These are phyloP conservation scores for Cruciata laevipes DNA, from an alignment of 257 asterid genomes.

Conservation along the genomic window DNA sequence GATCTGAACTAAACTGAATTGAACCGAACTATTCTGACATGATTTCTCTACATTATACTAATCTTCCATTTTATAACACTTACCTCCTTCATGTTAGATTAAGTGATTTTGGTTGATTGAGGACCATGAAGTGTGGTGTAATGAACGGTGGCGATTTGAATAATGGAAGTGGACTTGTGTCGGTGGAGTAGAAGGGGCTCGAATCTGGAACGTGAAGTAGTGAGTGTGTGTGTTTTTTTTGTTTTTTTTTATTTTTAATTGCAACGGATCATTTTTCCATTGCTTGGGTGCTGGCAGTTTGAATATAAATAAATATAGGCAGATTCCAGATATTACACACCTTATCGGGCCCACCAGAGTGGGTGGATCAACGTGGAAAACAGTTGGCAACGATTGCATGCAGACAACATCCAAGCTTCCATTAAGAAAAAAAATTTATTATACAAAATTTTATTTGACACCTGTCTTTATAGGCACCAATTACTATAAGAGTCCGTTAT, in stretches of 20 bases:
- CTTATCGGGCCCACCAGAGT: background rate
- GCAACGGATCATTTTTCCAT: background rate
- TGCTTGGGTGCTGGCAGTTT: slow-evolving; percentile 1
- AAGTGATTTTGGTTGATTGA: too few relatives aligned
- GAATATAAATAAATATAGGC: background rate
- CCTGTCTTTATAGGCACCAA: too few relatives aligned
- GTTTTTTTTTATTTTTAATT: background rate
- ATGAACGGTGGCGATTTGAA: background rate
- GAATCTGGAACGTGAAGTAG: background rate
- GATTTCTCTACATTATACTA: too few relatives aligned
- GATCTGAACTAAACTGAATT: too few relatives aligned
- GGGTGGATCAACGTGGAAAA: slow-evolving; percentile 5
- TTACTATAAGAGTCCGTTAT: too few relatives aligned
- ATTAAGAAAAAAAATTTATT: too few relatives aligned
- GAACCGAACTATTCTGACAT: too few relatives aligned
- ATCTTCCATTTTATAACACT: too few relatives aligned
- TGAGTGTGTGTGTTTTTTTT: slow-evolving; percentile 2
- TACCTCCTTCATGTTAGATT: too few relatives aligned
- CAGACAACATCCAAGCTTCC: background rate
- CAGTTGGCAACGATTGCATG: slow-evolving; percentile 12
- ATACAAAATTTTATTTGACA: too few relatives aligned
- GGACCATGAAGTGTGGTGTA: background rate
- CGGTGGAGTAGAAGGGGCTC: background rate
- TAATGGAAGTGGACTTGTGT: background rate
- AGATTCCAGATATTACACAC: background rate